Evolutionary conservation across 2,329 filamentous ascomycete genomes (phyloP).

Genomic region (Paecilomyces sp.): DNA sequence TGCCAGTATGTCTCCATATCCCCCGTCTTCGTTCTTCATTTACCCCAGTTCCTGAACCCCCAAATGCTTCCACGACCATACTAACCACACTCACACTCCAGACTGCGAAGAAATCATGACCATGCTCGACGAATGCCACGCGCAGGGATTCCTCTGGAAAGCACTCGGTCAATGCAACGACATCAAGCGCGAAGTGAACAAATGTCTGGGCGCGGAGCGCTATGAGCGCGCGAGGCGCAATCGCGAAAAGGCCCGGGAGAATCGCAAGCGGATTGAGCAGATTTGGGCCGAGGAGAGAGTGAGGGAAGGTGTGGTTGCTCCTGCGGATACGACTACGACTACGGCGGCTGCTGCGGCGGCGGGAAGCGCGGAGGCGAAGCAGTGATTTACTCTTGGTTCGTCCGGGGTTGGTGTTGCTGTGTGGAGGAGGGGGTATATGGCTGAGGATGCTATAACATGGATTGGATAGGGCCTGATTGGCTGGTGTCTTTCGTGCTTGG

Average conservation of each 20-base stretch:
- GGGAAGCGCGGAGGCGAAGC: neutral
- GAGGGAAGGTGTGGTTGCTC: constrained; percentile 9
- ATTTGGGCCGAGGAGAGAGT: constrained; percentile 60
- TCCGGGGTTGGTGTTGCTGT: neutral
- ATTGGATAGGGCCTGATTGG: too few relatives aligned
- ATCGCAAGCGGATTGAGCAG: constrained; percentile 67
- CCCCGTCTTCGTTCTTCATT: neutral
- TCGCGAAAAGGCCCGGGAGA: constrained; percentile 60
- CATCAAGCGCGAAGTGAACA: constrained; percentile 74
- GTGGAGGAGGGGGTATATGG: neutral
- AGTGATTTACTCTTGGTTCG: neutral
- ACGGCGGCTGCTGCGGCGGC: neutral
- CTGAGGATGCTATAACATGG: too few relatives aligned
- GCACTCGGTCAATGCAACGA: constrained; percentile 83
- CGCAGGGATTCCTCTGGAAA: constrained; percentile 86
- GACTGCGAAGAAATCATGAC: constrained; percentile 93
- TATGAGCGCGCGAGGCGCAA: constrained; percentile 71
- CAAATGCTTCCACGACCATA: constrained; percentile 2
- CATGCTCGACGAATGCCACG: constrained; percentile 92
- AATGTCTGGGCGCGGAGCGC: constrained; percentile 75
- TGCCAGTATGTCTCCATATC: constrained; percentile 52
- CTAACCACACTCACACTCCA: constrained; percentile 32
- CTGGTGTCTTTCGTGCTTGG: too few relatives aligned
- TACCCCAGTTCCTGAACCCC: neutral
- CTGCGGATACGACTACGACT: constrained; percentile 3